Evolutionary conservation across 768 basidiomycete species (phyloP).

Genomic region (Leccinum barrowsii): DNA sequence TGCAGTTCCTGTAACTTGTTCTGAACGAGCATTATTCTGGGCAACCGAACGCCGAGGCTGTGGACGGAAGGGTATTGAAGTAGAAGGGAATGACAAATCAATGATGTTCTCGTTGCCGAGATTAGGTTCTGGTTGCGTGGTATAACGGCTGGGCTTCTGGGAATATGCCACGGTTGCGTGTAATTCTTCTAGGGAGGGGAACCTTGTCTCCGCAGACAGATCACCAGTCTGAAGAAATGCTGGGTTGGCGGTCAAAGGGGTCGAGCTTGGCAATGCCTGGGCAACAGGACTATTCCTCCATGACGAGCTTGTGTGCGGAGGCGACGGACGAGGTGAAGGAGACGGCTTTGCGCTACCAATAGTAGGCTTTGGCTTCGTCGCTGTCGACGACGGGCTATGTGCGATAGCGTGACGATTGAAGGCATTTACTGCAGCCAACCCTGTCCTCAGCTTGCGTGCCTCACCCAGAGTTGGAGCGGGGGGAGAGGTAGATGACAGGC

Average conservation of each 20-base stretch:
- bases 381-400: slow-evolving; percentile 14
- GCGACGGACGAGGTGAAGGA: slow-evolving; percentile 30
- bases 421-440: slow-evolving; percentile 52
- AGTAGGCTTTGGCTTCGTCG: slow-evolving; percentile 19
- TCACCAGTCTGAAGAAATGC: slow-evolving; percentile 38
- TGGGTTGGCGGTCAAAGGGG: slow-evolving; percentile 28
- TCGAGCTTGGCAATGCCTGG: slow-evolving; percentile 34
- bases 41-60: slow-evolving; percentile 17
- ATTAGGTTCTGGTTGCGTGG: slow-evolving; percentile 14
- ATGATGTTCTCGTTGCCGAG: slow-evolving; percentile 14
- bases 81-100: slow-evolving; percentile 22
- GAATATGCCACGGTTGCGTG: slow-evolving; percentile 50
- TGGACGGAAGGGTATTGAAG: slow-evolving; percentile 21
- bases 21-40: slow-evolving; percentile 48
- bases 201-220: slow-evolving; percentile 64
- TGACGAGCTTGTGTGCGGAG: slow-evolving; percentile 13
- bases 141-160: slow-evolving; percentile 16
- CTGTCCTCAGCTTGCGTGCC: slow-evolving; percentile 68
- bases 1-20: slow-evolving; percentile 52
- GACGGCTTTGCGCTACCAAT: slow-evolving; percentile 18
- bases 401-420: slow-evolving; percentile 22
- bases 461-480: slow-evolving; percentile 71
- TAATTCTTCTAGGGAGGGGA: slow-evolving; percentile 84
- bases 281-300: slow-evolving; percentile 17
- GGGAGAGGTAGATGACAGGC: slow-evolving; percentile 41